Percentiles rank a stretch among this genome's conserved stretches.
Conservation (phyloP, 495 filamentous ascomycete species). For the Xylaria bambusicola region DNA sequence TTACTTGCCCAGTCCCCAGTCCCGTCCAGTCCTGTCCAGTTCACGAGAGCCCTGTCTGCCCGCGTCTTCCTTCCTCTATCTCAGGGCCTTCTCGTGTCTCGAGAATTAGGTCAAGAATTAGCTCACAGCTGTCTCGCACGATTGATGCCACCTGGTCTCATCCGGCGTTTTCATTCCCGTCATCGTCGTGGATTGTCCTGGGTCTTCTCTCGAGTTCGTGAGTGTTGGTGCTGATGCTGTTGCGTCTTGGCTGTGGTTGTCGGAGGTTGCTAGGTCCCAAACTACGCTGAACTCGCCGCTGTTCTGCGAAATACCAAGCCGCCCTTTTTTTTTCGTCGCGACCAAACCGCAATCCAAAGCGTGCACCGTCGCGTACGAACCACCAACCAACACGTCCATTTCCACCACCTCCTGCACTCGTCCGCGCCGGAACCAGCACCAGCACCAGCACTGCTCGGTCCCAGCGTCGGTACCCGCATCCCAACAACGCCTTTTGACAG, state of each 20-base stretch:
- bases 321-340: constrained; percentile 11
- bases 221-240: constrained; percentile 7
- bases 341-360: constrained; percentile 10
- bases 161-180: neutral
- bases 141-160: neutral
- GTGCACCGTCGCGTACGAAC: constrained; percentile 18
- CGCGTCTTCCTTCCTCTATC: constrained; percentile 3
- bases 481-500: neutral
- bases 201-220: neutral
- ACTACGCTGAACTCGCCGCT: neutral
- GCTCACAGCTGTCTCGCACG: neutral
- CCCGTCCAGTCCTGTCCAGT: neutral
- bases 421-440: constrained; percentile 7
- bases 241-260: constrained; percentile 9
- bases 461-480: neutral
- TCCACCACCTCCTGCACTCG: constrained; percentile 1
- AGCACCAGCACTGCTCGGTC: neutral
- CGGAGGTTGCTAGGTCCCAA: constrained; percentile 18
- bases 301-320: neutral
- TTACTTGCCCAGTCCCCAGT: neutral
- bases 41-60: constrained; percentile 10
- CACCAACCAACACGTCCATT: constrained; percentile 6
- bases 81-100: neutral
- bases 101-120: neutral
- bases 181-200: constrained; percentile 6